Base-by-base conservation (phyloP, 805 yeast genomes). In the Starmerella stigmatis region DNA sequence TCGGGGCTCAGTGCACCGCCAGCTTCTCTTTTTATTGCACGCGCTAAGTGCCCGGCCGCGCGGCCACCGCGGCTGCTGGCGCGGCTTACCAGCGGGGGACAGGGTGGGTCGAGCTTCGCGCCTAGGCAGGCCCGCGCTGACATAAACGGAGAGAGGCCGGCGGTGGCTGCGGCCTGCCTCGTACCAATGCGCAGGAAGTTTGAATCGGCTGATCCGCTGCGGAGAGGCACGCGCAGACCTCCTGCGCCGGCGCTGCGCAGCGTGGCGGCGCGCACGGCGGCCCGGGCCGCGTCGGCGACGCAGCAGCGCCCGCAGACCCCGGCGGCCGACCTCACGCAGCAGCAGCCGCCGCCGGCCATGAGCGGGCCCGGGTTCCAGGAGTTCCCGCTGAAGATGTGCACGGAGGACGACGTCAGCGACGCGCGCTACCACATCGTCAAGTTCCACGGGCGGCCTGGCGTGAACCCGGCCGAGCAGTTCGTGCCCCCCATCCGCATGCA, bases 401-500 rank as follows among this genome's bases (percentile, higher is more conserved):
- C 84, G 0, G 66, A 70, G 45, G 79, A 79, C 36, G 95, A 85
- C 43, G 62, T 85, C 26, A 77, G 75, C 37, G 82, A 81, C 49
- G 72, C 79, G 40, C 72, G 94, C 48, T 81, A 78, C 51, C 96
- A 89, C 61, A 73, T 89, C 20, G 63, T 88, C 64, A 81, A 81
- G 62, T 86, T 89, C 58, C 94, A 81, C 57, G 71, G 82, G 27
- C 76, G 77, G 48, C 73, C 75, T 55, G 71, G 74, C 36, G 80
- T 92, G 28, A 85, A 85, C 51, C 89, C 92, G 10, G 64, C 69
- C 31, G 65, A 68, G 28, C 78, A 78, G 50, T 92, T 89, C 61
- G 79, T 77, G 45, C 74, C 74, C 48, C 98, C 98, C 0, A 79
- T 88, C 16, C 69, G 96, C 55, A 67, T 89, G 59, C 96, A 88